Evolutionary conservation across 1,139 yeast genomes (phyloP), one percentile per base, ranked within the genome.

Genomic region (Neolecta irregularis): DNA sequence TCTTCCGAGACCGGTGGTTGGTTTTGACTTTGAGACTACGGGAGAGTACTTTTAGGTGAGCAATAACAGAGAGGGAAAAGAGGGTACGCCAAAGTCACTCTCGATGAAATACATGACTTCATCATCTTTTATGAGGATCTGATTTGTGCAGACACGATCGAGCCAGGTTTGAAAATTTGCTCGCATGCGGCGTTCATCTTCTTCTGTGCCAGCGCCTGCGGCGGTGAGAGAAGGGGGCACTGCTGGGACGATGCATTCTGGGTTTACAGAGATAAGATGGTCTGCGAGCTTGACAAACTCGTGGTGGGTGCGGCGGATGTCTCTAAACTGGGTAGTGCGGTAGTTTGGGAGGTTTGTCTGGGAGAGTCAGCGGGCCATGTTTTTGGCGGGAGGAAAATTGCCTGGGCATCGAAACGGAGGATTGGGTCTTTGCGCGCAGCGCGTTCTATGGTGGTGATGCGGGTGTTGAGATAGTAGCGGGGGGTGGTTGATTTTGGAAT

Each of bases 171-270:
- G 95, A 61, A 88, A 68, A 32, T 68, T 67, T 21, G 48, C 49
- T 40, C 66, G 58, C 36, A 80, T 62, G 38, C 71, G 70, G 36
- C 64, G 62, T 38, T 63, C 66, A 48, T 81, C 93, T 44, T 85
- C 95, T 31, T 78, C 81, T 20, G 88, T 80, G 36, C 80, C 81
- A 9, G 72, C 61, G 5, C 93, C 93, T 48, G 74, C 85, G 11
- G 88, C 67, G 0, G 93, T 77, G 4, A 61, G 63, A 1, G 88
- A 62, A 26, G 65, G 62, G 0, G 96, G 95, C 26, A 88, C 61
- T 2, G 91, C 74, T 0, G 98, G 96, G 3, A 91, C 88, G 57
- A 88, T 83, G 42, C 91, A 85, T 54, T 88, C 98, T 23, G 91
- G 74, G 48, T 81, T 77, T 26, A 92, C 78, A 16, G 75, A 71